Base-by-base conservation (phyloP, 1,139 yeast species). In the Kurtzmaniella quercitrusa region DNA sequence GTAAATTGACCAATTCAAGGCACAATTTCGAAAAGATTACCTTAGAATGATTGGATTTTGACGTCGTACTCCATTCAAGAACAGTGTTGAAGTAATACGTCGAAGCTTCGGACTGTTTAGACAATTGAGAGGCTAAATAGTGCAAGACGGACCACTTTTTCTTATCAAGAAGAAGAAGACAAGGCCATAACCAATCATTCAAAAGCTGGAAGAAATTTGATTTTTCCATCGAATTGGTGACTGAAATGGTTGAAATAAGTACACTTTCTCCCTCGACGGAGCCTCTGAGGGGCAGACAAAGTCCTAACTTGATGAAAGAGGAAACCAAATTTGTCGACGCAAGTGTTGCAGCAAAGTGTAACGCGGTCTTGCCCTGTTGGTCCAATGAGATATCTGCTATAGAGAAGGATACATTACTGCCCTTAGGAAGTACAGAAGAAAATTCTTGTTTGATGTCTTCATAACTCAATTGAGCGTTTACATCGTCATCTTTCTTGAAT, bases 11-110 rank as follows among this genome's bases (percentile, higher is more conserved):
- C 43, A 90, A 74, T 39, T 81, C 80, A 12, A 70, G 65, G 61
- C 85, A 77, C 49, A 89, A 80, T 53, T 80, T 75, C n/a, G 78
- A 73, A 42, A 91, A 69, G 25, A 75, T 69, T 40, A 76, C 67
- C 40, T 79, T 70, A 3, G 25, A 23, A 19, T 19, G 27, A 12
- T n/a, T n/a, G 8, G 16, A 36, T 19, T 19, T 21, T 48, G 69
- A 68, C 46, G 52, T 64, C 54, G 48, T 36, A 51, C 24, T 7
- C 86, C 93, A 90, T 52, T 89, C 95, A 46, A 91, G 66, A 39
- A 91, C 68, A 18, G 87, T 81, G 49, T 82, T 87, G 42, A 86
- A 64, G 57, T 93, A 91, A 60, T 87, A 90, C 50, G 85, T 79
- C 19, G 57, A 51, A 42, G 71, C 61, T 19, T 68, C 71, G 29